Conservation (phyloP, 1,139 yeast species). For the Neolecta irregularis region DNA sequence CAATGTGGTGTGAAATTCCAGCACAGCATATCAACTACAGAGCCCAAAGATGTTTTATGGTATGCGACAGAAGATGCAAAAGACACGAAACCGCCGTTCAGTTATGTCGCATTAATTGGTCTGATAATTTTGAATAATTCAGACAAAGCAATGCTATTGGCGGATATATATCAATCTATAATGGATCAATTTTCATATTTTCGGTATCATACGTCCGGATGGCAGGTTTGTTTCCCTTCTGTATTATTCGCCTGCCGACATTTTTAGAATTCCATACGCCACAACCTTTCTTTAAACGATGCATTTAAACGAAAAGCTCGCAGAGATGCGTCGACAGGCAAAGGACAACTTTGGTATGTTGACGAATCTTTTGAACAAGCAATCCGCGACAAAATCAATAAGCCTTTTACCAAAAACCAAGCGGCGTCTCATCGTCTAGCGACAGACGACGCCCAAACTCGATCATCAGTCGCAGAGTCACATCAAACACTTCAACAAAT, state of each 20-base stretch:
- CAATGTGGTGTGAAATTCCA: no score
- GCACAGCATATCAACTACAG: no score
- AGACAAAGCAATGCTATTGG: slow-evolving; percentile 75
- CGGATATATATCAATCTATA: slow-evolving; percentile 89
- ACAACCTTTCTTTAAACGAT: slow-evolving; percentile 63
- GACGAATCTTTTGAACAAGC: no score
- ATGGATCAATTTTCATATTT: slow-evolving; percentile 78
- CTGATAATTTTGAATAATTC: slow-evolving; percentile 83
- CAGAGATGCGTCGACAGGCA: slow-evolving; percentile 91
- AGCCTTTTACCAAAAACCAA: no score
- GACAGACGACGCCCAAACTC: no score
- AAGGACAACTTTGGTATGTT: slow-evolving; percentile 99
- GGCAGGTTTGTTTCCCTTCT: slow-evolving; percentile 34
- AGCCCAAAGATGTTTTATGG: no score
- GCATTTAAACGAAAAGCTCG: slow-evolving; percentile 93
- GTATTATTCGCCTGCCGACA: not conserved
- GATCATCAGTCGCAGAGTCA: no score
- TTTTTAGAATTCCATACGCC: slow-evolving; percentile 51
- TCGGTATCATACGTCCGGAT: slow-evolving; percentile 83
- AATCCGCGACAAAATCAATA: no score
- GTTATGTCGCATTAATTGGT: slow-evolving; percentile 95
- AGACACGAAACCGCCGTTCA: slow-evolving; percentile 90
- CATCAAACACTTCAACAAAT: no score
- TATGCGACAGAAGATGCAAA: no score
- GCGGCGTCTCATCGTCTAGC: no score